These are phyloP conservation scores for Trichosphaerium sp. DNA, from an alignment of 78 protist genomes.

Conservation along the genomic window DNA sequence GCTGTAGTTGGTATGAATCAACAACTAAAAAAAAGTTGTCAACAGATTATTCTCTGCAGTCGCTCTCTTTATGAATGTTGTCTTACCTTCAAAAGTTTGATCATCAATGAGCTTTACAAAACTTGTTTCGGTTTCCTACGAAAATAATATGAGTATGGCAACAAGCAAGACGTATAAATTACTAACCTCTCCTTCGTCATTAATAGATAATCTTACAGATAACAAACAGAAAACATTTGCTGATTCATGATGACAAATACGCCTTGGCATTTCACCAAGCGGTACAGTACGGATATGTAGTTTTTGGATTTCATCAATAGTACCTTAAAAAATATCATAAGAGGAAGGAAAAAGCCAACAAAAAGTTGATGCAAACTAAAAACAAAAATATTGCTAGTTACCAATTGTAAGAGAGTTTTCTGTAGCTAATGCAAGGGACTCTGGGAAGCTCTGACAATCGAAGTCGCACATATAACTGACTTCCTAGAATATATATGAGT, in stretches of 20 bases:
- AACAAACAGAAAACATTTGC: neutral
- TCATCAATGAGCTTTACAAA: conserved; percentile 32
- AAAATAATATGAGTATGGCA: too few relatives aligned
- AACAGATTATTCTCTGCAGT: neutral
- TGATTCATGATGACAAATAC: conserved; percentile 35
- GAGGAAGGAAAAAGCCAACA: neutral
- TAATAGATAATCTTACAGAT: neutral
- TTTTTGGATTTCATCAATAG: conserved; percentile 78
- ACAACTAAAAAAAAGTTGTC: neutral
- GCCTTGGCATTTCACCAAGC: conserved; percentile 65
- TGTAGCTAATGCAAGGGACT: conserved; percentile 63
- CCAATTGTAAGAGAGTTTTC: conserved; percentile 36
- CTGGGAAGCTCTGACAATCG: conserved; percentile 40
- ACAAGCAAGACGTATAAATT: too few relatives aligned
- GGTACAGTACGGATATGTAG: conserved; percentile 74
- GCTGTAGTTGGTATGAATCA: neutral
- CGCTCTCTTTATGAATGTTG: neutral
- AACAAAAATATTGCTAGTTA: neutral
- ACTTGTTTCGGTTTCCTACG: neutral
- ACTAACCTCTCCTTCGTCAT: neutral
- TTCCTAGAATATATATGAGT: neutral
- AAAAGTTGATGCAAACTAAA: too few relatives aligned
- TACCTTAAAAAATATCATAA: conserved; percentile 19
- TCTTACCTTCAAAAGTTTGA: conserved; percentile 58
- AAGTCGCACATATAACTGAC: conserved; percentile 56